phyloP scores from a whole-genome alignment of 2,329 filamentous ascomycete species.

The Aureobasidium subglaciale region DNA sequence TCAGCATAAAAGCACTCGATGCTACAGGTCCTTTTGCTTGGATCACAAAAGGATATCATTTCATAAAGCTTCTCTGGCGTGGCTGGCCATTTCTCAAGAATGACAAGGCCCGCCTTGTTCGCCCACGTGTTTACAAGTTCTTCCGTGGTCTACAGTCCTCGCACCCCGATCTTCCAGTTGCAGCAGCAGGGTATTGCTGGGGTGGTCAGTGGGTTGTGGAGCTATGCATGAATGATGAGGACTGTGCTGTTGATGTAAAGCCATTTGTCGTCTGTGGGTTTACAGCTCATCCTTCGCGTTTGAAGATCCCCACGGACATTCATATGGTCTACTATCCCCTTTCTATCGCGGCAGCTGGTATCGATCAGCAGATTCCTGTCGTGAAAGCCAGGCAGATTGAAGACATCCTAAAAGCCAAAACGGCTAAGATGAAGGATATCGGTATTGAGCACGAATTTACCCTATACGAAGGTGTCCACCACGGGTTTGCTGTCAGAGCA shows the following conservation, averaged over 20 bases:
- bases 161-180: conserved; percentile 25
- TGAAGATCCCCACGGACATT: conserved; percentile 30
- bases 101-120: conserved; percentile 21
- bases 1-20: conserved; percentile 26
- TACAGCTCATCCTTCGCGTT: conserved; percentile 27
- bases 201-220: conserved; percentile 29
- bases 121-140: conserved; percentile 25
- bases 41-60: conserved; percentile 27
- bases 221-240: conserved; percentile 25
- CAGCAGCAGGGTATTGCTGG: conserved; percentile 32
- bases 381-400: conserved; percentile 28
- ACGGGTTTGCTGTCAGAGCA: conserved; percentile 33
- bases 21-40: conserved; percentile 26
- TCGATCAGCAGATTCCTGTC: conserved; percentile 24
- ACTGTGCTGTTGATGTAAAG: not conserved
- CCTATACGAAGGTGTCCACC: conserved; percentile 30
- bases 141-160: conserved; percentile 25
- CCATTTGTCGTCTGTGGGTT: conserved; percentile 12
- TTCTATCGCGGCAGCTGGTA: conserved; percentile 28
- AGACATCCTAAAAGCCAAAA: conserved; percentile 29
- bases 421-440: conserved; percentile 25
- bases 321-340: conserved; percentile 29
- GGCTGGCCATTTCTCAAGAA: conserved; percentile 25
- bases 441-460: conserved; percentile 32
- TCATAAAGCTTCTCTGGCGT: conserved; percentile 19